A percentile compares a stretch with the other conserved stretches of the same genome.
These are phyloP conservation scores for Fraxinus excelsior DNA, from an alignment of 257 asterid species.

Conservation along the genomic window DNA sequence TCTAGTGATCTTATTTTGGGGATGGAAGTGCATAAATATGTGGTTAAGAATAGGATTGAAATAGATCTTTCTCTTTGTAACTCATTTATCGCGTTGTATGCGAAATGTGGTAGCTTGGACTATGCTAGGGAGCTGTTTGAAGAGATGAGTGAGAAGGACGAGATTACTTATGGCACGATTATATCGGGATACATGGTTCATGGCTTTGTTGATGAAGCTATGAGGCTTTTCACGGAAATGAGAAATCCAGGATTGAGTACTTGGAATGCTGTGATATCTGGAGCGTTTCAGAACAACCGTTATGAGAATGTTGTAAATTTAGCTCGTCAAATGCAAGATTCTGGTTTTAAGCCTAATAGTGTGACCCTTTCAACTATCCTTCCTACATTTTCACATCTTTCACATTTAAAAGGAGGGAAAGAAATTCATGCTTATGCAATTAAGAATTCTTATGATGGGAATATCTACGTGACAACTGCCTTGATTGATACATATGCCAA, in stretches of 20 bases:
- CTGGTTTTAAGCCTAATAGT: slow-evolving; percentile 54
- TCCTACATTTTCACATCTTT: slow-evolving; percentile 58
- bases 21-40: slow-evolving; percentile 63
- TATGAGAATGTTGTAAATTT: slow-evolving; percentile 49
- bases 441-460: slow-evolving; percentile 44
- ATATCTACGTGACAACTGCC: slow-evolving; percentile 69
- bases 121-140: slow-evolving; percentile 70
- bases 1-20: slow-evolving; percentile 75
- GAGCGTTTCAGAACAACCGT: slow-evolving; percentile 67
- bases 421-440: slow-evolving; percentile 76
- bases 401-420: slow-evolving; percentile 66
- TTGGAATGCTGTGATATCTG: slow-evolving; percentile 88
- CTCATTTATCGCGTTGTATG: slow-evolving; percentile 63
- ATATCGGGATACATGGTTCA: slow-evolving; percentile 84
- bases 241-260: slow-evolving; percentile 59
- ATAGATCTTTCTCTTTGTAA: slow-evolving; percentile 71
- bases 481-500: slow-evolving; percentile 74
- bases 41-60: slow-evolving; percentile 51
- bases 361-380: slow-evolving; percentile 80
- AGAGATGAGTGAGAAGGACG: slow-evolving; percentile 78
- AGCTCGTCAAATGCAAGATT: slow-evolving; percentile 56
- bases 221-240: slow-evolving; percentile 52
- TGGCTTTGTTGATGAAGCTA: slow-evolving; percentile 68
- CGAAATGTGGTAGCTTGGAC: slow-evolving; percentile 87
- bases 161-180: slow-evolving; percentile 69